phyloP scores from a whole-genome alignment of 2,329 filamentous ascomycete species.

The Ceratocystis ficicola region DNA sequence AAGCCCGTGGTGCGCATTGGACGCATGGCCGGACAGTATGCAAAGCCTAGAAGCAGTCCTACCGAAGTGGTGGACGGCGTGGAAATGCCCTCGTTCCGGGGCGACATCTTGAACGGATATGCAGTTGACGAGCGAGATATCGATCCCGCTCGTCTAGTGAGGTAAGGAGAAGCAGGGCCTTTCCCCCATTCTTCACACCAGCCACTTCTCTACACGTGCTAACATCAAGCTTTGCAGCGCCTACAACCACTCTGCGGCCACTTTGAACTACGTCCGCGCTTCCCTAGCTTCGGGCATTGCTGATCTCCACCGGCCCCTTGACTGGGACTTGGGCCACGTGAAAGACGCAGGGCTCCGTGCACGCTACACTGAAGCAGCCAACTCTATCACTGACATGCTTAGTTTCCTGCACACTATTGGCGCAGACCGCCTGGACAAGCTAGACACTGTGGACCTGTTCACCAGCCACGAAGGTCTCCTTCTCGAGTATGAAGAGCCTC shows the following conservation, averaged over 20 bases:
- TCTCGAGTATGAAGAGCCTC: conserved; percentile 81
- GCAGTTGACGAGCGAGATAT: conserved; percentile 61
- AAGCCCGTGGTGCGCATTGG: conserved; percentile 85
- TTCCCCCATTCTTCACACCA: not conserved
- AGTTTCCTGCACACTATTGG: conserved; percentile 92
- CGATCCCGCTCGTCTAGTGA: conserved; percentile 72
- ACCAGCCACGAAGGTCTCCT: conserved; percentile 91
- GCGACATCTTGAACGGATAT: conserved; percentile 91
- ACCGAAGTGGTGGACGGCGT: conserved; percentile 70
- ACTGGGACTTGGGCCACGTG: conserved; percentile 91
- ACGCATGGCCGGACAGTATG: conserved; percentile 94
- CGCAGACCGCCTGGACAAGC: conserved; percentile 68
- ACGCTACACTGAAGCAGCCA: conserved; percentile 76
- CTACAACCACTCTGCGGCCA: conserved; percentile 92
- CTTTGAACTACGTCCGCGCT: conserved; percentile 81
- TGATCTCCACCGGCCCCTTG: conserved; percentile 81
- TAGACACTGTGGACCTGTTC: conserved; percentile 88
- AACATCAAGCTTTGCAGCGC: conserved; percentile 40
- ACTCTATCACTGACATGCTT: conserved; percentile 76
- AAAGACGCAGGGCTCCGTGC: conserved; percentile 68
- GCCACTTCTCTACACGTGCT: not conserved
- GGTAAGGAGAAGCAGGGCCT: conserved; percentile 31
- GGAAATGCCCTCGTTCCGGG: conserved; percentile 79
- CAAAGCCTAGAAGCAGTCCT: conserved; percentile 83
- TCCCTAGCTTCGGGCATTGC: conserved; percentile 79